These are phyloP conservation scores for Pyrenochaeta sp. DNA, from an alignment of 2,329 filamentous ascomycete genomes.

Conservation along the genomic window DNA sequence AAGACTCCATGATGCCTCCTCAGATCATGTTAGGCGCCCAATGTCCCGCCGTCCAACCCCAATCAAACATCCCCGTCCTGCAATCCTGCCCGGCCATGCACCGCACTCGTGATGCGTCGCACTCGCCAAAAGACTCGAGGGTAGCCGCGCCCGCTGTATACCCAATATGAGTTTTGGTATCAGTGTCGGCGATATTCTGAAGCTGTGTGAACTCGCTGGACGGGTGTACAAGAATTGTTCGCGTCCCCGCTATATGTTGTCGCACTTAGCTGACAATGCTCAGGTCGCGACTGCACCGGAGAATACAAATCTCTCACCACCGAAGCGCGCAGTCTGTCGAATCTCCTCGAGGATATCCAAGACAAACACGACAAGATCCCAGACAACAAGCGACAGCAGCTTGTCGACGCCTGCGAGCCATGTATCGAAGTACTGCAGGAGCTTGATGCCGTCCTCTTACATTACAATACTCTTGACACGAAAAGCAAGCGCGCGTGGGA, in stretches of 20 bases:
- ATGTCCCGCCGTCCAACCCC: too few relatives aligned
- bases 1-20: background rate
- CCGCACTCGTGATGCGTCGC: background rate
- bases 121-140: too few relatives aligned
- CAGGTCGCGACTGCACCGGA: constrained; percentile 40
- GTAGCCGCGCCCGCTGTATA: background rate
- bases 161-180: constrained; percentile 37
- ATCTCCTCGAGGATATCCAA: constrained; percentile 37
- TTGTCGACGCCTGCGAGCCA: constrained; percentile 30
- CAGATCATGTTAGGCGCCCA: background rate
- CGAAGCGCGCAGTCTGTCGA: constrained; percentile 36
- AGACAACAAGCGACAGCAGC: constrained; percentile 24
- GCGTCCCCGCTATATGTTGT: background rate
- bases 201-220: constrained; percentile 33
- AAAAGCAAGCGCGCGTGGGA: constrained; percentile 42
- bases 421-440: constrained; percentile 38
- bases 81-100: background rate
- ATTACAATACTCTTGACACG: constrained; percentile 41
- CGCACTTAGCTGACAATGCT: background rate
- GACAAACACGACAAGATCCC: constrained; percentile 39
- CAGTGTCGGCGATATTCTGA: constrained; percentile 35
- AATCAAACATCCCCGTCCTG: background rate
- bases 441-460: constrained; percentile 32
- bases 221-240: constrained; percentile 38
- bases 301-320: constrained; percentile 38